These are phyloP conservation scores for Saussurea involucrata DNA, from an alignment of 129 eudicot species.

Conservation along the genomic window DNA sequence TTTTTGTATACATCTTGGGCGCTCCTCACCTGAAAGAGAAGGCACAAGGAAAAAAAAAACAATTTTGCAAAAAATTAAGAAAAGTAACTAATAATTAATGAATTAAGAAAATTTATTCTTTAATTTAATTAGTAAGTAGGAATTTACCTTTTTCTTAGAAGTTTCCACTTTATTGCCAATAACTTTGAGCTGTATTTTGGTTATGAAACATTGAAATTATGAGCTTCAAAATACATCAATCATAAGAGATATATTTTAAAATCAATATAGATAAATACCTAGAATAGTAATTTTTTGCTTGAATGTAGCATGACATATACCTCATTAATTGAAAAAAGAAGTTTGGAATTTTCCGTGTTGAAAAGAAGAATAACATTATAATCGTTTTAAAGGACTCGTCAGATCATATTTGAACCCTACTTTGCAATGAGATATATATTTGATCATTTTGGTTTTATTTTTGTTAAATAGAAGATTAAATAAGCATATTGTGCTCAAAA, in stretches of 20 bases:
- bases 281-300: no score
- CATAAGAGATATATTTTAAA: background rate
- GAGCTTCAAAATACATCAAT: background rate
- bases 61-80: background rate
- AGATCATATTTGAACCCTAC: background rate
- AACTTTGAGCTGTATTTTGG: slow-evolving; percentile 46
- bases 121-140: background rate
- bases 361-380: no score
- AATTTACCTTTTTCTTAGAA: slow-evolving; percentile 63
- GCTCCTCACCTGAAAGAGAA: slow-evolving; percentile 54
- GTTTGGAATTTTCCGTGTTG: background rate
- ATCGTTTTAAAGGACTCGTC: background rate
- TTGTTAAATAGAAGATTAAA: background rate
- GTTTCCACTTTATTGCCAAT: slow-evolving; percentile 51
- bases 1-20: slow-evolving; percentile 58
- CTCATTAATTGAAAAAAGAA: background rate
- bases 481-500: background rate
- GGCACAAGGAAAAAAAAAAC: background rate
- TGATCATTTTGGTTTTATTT: background rate
- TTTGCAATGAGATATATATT: background rate
- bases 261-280: background rate
- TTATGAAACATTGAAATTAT: background rate
- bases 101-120: no score
- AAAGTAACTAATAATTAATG: background rate
- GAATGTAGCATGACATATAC: background rate